phyloP scores from a whole-genome alignment of 352 stramenopile genomes.

The Pythium dissimile region DNA sequence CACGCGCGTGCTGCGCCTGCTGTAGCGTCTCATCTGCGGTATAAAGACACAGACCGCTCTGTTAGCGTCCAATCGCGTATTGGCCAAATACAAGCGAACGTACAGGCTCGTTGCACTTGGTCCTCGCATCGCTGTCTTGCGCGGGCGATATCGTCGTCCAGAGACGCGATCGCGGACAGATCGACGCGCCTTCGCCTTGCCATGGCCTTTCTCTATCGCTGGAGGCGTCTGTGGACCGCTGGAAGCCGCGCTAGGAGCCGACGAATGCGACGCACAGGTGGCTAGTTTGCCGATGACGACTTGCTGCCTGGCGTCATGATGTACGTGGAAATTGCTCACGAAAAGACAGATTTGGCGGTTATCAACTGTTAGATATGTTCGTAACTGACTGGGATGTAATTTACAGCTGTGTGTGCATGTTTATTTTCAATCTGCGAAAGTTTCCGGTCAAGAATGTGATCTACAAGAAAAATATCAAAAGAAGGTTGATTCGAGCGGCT shows the following conservation, averaged over 20 bases:
- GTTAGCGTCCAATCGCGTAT: neutral
- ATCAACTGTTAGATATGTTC: neutral
- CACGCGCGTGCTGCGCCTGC: neutral
- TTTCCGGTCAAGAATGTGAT: no score
- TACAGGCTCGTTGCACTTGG: slow-evolving; percentile 10
- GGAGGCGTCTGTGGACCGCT: neutral
- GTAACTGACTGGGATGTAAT: neutral
- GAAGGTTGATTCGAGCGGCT: neutral
- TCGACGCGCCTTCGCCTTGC: slow-evolving; percentile 6
- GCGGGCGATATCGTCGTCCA: slow-evolving; percentile 12
- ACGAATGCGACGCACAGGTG: neutral
- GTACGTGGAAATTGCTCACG: neutral
- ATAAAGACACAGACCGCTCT: neutral
- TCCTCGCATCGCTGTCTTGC: slow-evolving; percentile 6
- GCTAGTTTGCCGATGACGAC: no score
- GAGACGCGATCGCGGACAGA: slow-evolving; percentile 13
- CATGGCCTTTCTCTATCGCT: slow-evolving; percentile 1
- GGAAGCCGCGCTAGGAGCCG: neutral
- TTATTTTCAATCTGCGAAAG: neutral
- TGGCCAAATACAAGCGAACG: neutral
- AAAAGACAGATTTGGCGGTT: neutral
- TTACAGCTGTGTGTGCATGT: neutral
- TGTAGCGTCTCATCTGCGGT: neutral
- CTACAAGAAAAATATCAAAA: neutral
- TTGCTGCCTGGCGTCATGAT: neutral